A percentile compares a stretch with the other conserved stretches of the same genome.
These are phyloP conservation scores for Dioscorea alata DNA, from an alignment of 106 monocot species.

Conservation along the genomic window DNA sequence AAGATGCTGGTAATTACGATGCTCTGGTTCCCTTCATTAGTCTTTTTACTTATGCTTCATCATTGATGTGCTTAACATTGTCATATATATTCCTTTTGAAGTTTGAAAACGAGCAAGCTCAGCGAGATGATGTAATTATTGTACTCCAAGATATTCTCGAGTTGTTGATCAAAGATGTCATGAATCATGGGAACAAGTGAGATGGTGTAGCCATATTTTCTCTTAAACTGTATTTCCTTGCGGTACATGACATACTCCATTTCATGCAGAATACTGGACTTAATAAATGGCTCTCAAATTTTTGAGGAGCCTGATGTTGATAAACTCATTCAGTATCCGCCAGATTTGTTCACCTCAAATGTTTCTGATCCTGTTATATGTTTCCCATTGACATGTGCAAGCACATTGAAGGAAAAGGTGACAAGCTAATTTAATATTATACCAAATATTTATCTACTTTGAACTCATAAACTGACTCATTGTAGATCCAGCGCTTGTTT, in stretches of 20 bases:
- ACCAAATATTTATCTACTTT: background rate
- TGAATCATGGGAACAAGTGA: slow-evolving; percentile 43
- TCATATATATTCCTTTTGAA: slow-evolving; percentile 14
- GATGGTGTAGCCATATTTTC: background rate
- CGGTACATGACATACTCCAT: background rate
- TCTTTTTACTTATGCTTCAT: no score
- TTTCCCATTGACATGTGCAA: slow-evolving; percentile 46
- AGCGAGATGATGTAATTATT: slow-evolving; percentile 38
- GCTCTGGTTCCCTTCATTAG: no score
- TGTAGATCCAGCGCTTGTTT: slow-evolving; percentile 56
- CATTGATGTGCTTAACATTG: background rate
- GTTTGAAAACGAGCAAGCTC: slow-evolving; percentile 41
- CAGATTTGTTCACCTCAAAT: slow-evolving; percentile 43
- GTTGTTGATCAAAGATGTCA: slow-evolving; percentile 57
- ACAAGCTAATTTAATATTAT: background rate
- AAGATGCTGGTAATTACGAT: slow-evolving; percentile 45
- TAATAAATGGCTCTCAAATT: slow-evolving; percentile 27
- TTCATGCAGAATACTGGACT: slow-evolving; percentile 44
- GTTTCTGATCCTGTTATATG: slow-evolving; percentile 14
- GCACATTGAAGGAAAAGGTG: slow-evolving; percentile 41
- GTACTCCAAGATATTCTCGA: slow-evolving; percentile 75
- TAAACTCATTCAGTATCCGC: slow-evolving; percentile 13
- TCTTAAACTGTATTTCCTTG: background rate
- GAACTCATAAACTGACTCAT: slow-evolving; percentile 3
- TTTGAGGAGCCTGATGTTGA: slow-evolving; percentile 17